Evolutionary conservation across 768 basidiomycete species (phyloP).

Genomic region (Tubosaeta sp.): DNA sequence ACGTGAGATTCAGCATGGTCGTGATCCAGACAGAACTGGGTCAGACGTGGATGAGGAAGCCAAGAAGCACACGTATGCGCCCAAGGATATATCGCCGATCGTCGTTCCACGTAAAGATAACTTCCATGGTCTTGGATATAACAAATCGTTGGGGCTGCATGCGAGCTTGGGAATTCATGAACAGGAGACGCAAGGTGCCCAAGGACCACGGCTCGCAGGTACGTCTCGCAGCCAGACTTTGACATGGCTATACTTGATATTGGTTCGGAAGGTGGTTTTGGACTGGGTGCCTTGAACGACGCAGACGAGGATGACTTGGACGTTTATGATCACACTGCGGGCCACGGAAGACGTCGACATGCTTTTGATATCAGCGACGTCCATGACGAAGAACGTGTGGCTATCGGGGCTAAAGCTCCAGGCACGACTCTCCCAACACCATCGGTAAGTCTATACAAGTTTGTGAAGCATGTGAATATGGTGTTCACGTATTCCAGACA

Average conservation of each 20-base stretch:
- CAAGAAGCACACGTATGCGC: slow-evolving; percentile 81
- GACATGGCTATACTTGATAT: background rate
- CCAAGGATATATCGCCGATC: slow-evolving; percentile 68
- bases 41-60: slow-evolving; percentile 74
- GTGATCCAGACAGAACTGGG: slow-evolving; percentile 34
- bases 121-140: slow-evolving; percentile 77
- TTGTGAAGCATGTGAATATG: background rate
- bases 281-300: slow-evolving; percentile 85
- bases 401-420: slow-evolving; percentile 33
- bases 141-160: slow-evolving; percentile 56
- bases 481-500: slow-evolving; percentile 20
- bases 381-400: slow-evolving; percentile 58
- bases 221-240: slow-evolving; percentile 8
- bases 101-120: slow-evolving; percentile 68
- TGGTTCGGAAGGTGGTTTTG: slow-evolving; percentile 66
- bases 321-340: slow-evolving; percentile 56
- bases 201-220: slow-evolving; percentile 60
- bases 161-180: slow-evolving; percentile 47
- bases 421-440: background rate
- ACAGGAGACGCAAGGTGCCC: slow-evolving; percentile 17
- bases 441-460: slow-evolving; percentile 9
- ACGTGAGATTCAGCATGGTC: slow-evolving; percentile 66
- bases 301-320: slow-evolving; percentile 92
- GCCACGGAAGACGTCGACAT: slow-evolving; percentile 41
- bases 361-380: slow-evolving; percentile 64